Base-by-base conservation (phyloP, 345 rosid species). In the Heritiera littoralis region DNA sequence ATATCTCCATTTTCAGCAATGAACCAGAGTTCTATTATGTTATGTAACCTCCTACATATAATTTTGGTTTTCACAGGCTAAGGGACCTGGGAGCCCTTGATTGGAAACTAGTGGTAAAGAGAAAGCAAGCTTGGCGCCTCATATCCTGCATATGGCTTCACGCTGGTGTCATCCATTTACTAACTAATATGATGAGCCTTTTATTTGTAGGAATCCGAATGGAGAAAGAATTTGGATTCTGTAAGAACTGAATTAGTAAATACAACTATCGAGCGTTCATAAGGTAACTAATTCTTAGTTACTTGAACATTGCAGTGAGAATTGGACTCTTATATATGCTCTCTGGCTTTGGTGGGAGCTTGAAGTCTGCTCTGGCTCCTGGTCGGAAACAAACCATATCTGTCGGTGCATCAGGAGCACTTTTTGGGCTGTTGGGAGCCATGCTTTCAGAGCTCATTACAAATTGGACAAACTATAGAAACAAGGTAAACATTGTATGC, bases 331-430 rank as follows among this genome's bases (percentile, higher is more conserved):
- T 92, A 84, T 96, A 94, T 80, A 79, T 92, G 67, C 52, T 89
- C 66, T 87, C 98, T 0, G 98, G 99, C 49, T 79, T 92, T 11
- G 98, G 97, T 43, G 99, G 98, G 76, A 96, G 98, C 76, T 85
- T 96, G 81, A 52, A 87, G 81, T 96, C 99, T 67, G 80, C 92
- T 82, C 78, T 92, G 66, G 74, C 76, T 79, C 45, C 76, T 52
- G 72, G 48, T 0, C 13, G 41, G 40, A 79, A 63, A 67, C 63
- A 61, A 55, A 78, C 79, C 38, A 85, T 94, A 74, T 97, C 99
- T 0, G 99, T 97, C 0, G 98, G 99, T 66, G 99, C 98, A 66
- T 97, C 99, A 0, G 99, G 99, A 7, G 97, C 98, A 5, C 88
- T 94, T 67, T 97, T 97, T 64, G 98, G 99, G 55, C 88, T 97